Base-by-base conservation (phyloP, 2,329 filamentous ascomycete genomes). In the Aspergillus bombycis region DNA sequence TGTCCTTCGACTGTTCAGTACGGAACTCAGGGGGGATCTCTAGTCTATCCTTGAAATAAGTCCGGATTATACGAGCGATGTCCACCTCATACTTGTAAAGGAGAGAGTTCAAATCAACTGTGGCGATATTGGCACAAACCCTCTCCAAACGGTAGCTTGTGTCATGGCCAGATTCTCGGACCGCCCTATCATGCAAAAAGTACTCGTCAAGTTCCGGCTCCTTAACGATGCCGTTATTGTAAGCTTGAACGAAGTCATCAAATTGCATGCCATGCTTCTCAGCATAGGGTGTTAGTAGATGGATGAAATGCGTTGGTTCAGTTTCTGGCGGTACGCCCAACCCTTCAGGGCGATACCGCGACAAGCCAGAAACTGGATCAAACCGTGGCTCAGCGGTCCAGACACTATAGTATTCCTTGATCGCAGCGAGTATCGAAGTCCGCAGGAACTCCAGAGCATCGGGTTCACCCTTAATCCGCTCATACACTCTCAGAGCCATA, bases 81-180 rank as follows among this genome's bases (percentile, higher is more conserved):
- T 99, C 95, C 34, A 89, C 89, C 80, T 99, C 95, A 75, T 98
- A 98, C 80, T 98, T 98, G 86, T 95, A 99, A 32, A 99, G 83
- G 34, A 97, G 84, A 32, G 93, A 95, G 81, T 99, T 98, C 61
- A 98, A 85, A 74, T 99, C 95, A 63, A 98, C 92, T 0, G 94
- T 97, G 12, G 94, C 95, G 30, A 98, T 83, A 74, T 97, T 88
- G 12, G 92, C 95, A 71, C 91, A 94, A 28, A 96, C 86, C 54
- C 88, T 90, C 79, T 98, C 95, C 23, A 99, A 85, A 21, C 95
- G 92, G 79, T 98, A 98, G 19, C 92, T 92, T 2, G 95, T 99
- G 76, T 99, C 95, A 78, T 99, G 95, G 14, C 95, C 95, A 21
- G 94, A 97, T 79, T 99, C 95, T 69, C 95, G 90, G 38, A 98